Base-by-base conservation (phyloP, 768 basidiomycete genomes). In the Termitomyces sp. region DNA sequence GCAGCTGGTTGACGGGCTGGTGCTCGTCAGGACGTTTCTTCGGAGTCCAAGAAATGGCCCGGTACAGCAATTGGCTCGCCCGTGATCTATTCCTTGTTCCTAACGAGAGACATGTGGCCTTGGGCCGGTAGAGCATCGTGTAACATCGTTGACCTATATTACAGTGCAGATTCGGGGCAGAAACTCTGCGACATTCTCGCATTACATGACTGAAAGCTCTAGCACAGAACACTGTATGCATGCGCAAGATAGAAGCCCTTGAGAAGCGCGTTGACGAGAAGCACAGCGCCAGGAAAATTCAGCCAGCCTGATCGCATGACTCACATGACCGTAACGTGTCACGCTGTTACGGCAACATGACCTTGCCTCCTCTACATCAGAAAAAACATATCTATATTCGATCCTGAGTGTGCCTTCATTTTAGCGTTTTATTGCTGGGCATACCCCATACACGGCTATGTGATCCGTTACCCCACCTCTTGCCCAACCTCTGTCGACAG, bases 221-320 rank as follows among this genome's bases (percentile, higher is more conserved):
- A 56, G 58, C 65, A 64, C 67, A 68, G 63, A 66, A 66, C 55
- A 69, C 68, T 63, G 70, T 76, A 76, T 76, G 72, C 77, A 79
- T 79, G 69, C 75, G 74, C 75, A 66, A 52, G 62, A 65, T 58
- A 51, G 38, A 56, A 67, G 60, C 66, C 65, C 60, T 62, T 63
- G 18, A 54, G 58, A 63, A 61, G 61, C 61, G 52, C 50, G 51
- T 26, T 55, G 54, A 57, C 45, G 43, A 60, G 56, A 63, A 55
- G 53, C 58, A 30, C 24, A 41, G 40, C 10, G 13, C 24, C 22
- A 56, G 57, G 60, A 60, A 61, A 61, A 44, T 62, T 58, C 60
- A 52, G 8, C 30, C 26, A 28, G 30, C 14, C 24, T 26, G 52
- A 51, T 56, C 62, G 56, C 63, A 60, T 61, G 60, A 62, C 56